Evolutionary conservation across 2,329 filamentous ascomycete species (phyloP), one percentile per base, ranked within the genome.

Genomic region (Cercospora canescens): DNA sequence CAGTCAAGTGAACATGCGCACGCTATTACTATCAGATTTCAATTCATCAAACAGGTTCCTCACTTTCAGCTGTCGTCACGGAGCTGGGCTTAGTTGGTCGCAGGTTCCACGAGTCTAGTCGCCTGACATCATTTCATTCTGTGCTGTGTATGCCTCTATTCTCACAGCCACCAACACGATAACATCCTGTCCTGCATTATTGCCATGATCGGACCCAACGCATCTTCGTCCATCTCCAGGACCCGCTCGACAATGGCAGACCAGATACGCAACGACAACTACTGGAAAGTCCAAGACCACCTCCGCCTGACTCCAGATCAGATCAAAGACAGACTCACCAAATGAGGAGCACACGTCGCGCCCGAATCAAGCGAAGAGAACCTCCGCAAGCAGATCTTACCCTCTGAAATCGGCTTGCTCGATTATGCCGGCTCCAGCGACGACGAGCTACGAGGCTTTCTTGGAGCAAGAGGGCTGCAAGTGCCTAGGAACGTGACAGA

Each of bases 21-120:
- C 48, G 57, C n/a, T 60, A 65, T 56, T 48, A 37, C 34, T 58
- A 60, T 56, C 39, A 56, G 14, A 32, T 18, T 39, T 48, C 48
- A 28, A 35, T 35, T 35, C 9, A 1, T 26, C 6, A 8, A 28
- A 50, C 45, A 9, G 9, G 6, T 5, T 3, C 14, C 24, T 50
- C 21, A 28, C 24, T 50, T 50, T 28, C 45, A 16, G 45, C 45
- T 30, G 24, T 26, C 9, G 14, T 28, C 2, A 26, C 45, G 9
- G 45, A 50, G 16, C 0, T 28, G 45, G n/a, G 45, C 14, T 3
- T 14, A 50, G 1, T 7, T 9, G 45, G 5, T 50, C 4, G 21
- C 45, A 50, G 24, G 45, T 50, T 50, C 14, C 45, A n/a, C 24
- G 45, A 50, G 1, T 50, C 12, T 50, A 24, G 45, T 9, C 12